These are phyloP conservation scores for Jamesozyma piceae DNA, from an alignment of 805 yeast species.

Conservation along the genomic window DNA sequence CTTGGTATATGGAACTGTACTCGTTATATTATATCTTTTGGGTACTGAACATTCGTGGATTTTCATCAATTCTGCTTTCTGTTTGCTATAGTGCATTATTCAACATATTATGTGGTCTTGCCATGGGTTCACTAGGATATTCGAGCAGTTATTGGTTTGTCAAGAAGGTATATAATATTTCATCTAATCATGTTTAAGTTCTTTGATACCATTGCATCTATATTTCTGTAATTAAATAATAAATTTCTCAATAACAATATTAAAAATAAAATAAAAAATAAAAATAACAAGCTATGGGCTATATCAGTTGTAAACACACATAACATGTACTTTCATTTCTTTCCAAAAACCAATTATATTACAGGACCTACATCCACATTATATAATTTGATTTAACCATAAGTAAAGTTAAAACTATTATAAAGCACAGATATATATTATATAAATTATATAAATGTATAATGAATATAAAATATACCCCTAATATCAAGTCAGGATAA, in stretches of 20 bases:
- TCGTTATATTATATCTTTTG: conserved; percentile 56
- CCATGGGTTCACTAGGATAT: conserved; percentile 69
- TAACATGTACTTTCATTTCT: too few species aligned
- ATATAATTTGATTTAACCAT: too few species aligned
- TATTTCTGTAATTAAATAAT: too few species aligned
- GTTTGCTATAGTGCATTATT: conserved; percentile 63
- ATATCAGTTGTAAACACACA: too few species aligned
- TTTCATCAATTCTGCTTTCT: conserved; percentile 58
- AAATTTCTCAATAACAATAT: too few species aligned
- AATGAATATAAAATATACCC: not conserved
- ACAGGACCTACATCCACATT: too few species aligned
- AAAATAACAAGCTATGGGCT: too few species aligned
- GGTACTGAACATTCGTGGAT: conserved; percentile 52
- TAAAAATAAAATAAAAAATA: too few species aligned
- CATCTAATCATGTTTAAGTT: not conserved
- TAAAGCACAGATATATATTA: not conserved
- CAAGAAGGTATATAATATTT: conserved; percentile 26
- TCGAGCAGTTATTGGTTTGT: conserved; percentile 59
- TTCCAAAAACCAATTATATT: too few species aligned
- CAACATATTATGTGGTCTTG: conserved; percentile 51
- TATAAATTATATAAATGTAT: not conserved
- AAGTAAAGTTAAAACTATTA: not conserved
- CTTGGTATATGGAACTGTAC: conserved; percentile 59
- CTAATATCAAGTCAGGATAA: not conserved
- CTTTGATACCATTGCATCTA: too few species aligned